Conservation (phyloP, 306 rosid species). For the Begonia loranthoides region DNA sequence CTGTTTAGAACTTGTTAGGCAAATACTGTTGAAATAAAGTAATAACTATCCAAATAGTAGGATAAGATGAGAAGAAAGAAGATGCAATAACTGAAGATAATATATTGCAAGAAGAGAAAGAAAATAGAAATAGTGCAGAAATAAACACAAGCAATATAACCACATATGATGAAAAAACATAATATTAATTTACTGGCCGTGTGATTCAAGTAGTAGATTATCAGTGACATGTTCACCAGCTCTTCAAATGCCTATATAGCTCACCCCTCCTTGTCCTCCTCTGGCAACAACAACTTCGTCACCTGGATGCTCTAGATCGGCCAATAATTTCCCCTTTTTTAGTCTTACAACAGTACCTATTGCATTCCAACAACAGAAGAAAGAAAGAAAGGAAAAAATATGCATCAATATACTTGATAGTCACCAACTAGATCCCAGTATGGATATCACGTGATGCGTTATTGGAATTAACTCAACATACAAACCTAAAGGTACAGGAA, state of each 20-base stretch:
- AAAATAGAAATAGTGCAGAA: too few relatives aligned
- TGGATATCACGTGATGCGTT: background rate
- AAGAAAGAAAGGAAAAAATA: background rate
- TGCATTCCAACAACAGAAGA: constrained; percentile 7
- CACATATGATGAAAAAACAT: too few relatives aligned
- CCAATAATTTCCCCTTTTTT: constrained; percentile 69
- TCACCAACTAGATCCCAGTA: background rate
- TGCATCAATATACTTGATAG: too few relatives aligned
- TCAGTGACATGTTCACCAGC: background rate
- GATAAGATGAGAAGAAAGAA: too few relatives aligned
- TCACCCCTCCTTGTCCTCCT: constrained; percentile 99
- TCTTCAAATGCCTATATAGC: constrained; percentile 8
- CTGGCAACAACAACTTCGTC: constrained; percentile 85
- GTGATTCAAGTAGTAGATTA: too few relatives aligned
- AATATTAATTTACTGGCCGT: too few relatives aligned
- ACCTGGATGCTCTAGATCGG: constrained; percentile 64
- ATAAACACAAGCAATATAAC: too few relatives aligned
- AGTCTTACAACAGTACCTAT: constrained; percentile 85
- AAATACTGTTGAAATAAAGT: too few relatives aligned
- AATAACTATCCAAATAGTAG: too few relatives aligned
- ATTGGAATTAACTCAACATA: constrained; percentile 7
- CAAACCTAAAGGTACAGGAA: constrained; percentile 97
- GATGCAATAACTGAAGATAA: too few relatives aligned
- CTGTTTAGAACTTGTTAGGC: background rate
- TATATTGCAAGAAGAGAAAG: too few relatives aligned